Evolutionary conservation across 805 yeast species (phyloP), one percentile per base, ranked within the genome.

Genomic region (Candida piceae): DNA sequence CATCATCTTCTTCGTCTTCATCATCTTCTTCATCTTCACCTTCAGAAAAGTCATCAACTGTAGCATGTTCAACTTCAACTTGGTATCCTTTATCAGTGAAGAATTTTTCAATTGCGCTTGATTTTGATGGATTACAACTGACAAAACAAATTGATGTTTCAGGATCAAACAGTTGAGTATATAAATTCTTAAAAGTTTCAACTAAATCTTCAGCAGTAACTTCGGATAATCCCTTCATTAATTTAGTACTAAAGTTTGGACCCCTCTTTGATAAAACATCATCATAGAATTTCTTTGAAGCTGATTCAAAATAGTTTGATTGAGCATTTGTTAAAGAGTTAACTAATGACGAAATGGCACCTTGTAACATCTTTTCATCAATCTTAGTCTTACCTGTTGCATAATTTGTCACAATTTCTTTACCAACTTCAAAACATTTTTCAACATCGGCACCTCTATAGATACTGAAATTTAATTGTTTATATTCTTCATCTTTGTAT

Each of bases 371-470:
- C 31, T 73, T 66, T 8, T 63, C 60, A 36, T 85, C 93, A 49
- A 90, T 70, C 20, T 60, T 54, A 1, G 59, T 47, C 4, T 48
- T 58, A 2, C 88, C 95, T 32, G 54, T 48, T 1, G 80, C 81
- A 49, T 70, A 75, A 26, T 74, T 80, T 2, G 65, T 62, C 7
- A 88, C 81, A 35, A 87, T 80, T 25, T 72, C 62, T 45, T 76
- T 75, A 4, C 86, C 88, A 18, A 76, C 81, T 19, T 62, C 57
- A 24, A 63, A 59, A 6, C 83, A 81, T 44, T 78, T 76, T 36
- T 74, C 67, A 2, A 84, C 77, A 58, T 93, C 97, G 1, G 95
- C 75, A 11, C 94, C 96, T 44, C 96, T 73, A 51, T 85, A 84
- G 15, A 90, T 71, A 31, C 69, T 70, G 50, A 80, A 85, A 4